A percentile compares a stretch with the other conserved stretches of the same genome.
Conservation (phyloP, 306 rosid species). For the Cucumis sativus region DNA sequence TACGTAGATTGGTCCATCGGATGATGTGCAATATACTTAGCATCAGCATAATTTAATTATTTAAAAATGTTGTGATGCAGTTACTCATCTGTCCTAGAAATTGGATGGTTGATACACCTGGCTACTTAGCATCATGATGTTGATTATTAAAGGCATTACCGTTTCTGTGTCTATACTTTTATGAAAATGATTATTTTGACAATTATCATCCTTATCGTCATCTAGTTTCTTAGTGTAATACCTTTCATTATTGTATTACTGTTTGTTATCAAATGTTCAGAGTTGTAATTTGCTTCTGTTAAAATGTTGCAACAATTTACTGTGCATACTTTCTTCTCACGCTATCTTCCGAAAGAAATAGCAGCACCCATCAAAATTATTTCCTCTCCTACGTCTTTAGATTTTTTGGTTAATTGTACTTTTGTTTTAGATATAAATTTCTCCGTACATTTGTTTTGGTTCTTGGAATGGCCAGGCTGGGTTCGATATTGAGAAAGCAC, state of each 20-base stretch:
- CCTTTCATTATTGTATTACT: not conserved
- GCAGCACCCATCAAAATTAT: not conserved
- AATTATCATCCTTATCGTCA: not conserved
- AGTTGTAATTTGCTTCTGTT: not conserved
- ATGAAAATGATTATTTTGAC: not conserved
- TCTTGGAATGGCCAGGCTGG: constrained; percentile 6
- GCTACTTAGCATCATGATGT: not conserved
- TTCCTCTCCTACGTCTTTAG: not conserved
- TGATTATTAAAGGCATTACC: not conserved
- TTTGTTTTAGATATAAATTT: not conserved
- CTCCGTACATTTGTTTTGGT: not conserved
- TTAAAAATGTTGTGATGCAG: not conserved
- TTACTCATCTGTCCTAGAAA: not conserved
- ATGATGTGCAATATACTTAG: not conserved
- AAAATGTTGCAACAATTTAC: not conserved
- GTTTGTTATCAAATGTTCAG: not conserved
- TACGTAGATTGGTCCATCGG: not conserved
- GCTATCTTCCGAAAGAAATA: not conserved
- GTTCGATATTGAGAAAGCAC: not conserved
- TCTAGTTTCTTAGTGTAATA: not conserved
- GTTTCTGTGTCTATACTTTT: not conserved
- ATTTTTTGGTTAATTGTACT: not conserved
- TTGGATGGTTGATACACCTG: not conserved
- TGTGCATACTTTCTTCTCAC: not conserved
- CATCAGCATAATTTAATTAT: not conserved